Evolutionary conservation across 2,329 filamentous ascomycete genomes (phyloP).

Genomic region (Cladosporium sp.): DNA sequence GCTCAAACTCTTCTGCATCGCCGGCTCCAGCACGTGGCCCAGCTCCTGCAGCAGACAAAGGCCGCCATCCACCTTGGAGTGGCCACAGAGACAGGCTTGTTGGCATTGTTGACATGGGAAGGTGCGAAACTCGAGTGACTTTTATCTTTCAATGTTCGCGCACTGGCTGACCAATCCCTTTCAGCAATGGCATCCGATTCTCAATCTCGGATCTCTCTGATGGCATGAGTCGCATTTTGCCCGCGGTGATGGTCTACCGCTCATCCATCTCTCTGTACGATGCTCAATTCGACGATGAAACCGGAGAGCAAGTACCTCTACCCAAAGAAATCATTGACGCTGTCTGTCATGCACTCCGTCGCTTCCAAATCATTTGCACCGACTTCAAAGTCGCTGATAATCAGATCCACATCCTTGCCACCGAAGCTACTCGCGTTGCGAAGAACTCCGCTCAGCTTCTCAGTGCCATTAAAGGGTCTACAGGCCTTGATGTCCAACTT

Average conservation of each 20-base stretch:
- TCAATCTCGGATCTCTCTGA: constrained; percentile 79
- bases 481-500: constrained; percentile 67
- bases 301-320: constrained; percentile 48
- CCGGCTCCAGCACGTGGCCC: background rate
- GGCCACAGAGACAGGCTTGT: constrained; percentile 10
- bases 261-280: constrained; percentile 83
- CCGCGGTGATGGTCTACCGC: constrained; percentile 72
- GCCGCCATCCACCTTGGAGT: constrained; percentile 14
- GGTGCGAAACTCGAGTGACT: constrained; percentile 40
- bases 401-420: constrained; percentile 75
- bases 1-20: background rate
- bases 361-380: constrained; percentile 67
- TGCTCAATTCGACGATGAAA: constrained; percentile 50
- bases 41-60: background rate
- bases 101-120: constrained; percentile 17
- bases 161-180: background rate
- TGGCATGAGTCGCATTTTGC: constrained; percentile 65
- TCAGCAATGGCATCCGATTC: constrained; percentile 87
- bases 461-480: constrained; percentile 51
- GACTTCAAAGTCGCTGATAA: constrained; percentile 62
- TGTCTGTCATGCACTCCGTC: constrained; percentile 63
- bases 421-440: constrained; percentile 81
- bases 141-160: no score
- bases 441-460: constrained; percentile 67
- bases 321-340: constrained; percentile 55